Percentiles rank a stretch among this genome's conserved stretches.
phyloP scores from a whole-genome alignment of 805 yeast species.

The Teunomyces stri region DNA sequence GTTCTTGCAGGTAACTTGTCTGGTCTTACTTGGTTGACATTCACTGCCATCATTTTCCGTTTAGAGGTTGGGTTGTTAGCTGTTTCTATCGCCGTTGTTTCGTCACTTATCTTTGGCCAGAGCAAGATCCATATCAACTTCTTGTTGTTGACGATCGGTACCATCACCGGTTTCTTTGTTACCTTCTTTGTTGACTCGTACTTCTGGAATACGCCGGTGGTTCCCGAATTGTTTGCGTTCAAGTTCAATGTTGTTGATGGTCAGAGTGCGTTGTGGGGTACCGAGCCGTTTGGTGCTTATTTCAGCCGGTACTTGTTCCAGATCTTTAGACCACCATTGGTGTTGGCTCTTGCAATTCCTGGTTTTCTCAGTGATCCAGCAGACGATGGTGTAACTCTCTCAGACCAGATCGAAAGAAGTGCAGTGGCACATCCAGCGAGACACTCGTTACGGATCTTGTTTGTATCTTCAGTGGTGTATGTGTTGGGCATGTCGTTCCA shows the following conservation, averaged over 20 bases:
- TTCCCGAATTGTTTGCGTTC: constrained; percentile 78
- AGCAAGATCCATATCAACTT: constrained; percentile 37
- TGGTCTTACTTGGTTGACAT: constrained; percentile 53
- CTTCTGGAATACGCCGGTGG: constrained; percentile 62
- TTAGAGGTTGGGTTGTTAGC: constrained; percentile 63
- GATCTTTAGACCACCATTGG: constrained; percentile 42
- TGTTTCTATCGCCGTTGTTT: constrained; percentile 44
- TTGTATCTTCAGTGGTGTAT: constrained; percentile 51
- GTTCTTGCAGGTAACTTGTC: constrained; percentile 48
- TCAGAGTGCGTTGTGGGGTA: constrained; percentile 78
- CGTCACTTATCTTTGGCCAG: constrained; percentile 46
- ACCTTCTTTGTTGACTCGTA: constrained; percentile 62
- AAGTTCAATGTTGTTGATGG: constrained; percentile 75
- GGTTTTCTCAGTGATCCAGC: constrained; percentile 46
- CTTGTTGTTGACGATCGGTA: constrained; percentile 48
- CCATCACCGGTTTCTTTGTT: constrained; percentile 46
- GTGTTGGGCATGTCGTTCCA: constrained; percentile 70
- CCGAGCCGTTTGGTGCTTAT: constrained; percentile 70
- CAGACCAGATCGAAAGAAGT: constrained; percentile 12
- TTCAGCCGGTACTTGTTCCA: constrained; percentile 48
- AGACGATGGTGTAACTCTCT: constrained; percentile 36
- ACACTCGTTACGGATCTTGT: constrained; percentile 43
- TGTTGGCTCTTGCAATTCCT: constrained; percentile 37
- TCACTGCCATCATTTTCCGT: constrained; percentile 68
- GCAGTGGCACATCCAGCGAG: constrained; percentile 24